phyloP scores from a whole-genome alignment of 2,329 filamentous ascomycete species.

The Fulvia fulva region DNA sequence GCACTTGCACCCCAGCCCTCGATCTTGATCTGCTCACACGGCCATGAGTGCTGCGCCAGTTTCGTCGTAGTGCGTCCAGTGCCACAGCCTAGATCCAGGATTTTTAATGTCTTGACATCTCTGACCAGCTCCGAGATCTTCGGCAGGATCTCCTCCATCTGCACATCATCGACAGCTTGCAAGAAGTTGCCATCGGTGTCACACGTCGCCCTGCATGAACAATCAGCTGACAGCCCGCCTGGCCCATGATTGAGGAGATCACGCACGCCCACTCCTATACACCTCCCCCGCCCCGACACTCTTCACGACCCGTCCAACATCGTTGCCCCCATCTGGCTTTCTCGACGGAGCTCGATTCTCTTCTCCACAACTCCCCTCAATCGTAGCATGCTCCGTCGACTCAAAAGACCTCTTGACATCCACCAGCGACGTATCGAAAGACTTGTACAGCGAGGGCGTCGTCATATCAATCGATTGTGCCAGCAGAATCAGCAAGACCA shows the following conservation, averaged over 20 bases:
- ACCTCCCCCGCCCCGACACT: slow-evolving; percentile 39
- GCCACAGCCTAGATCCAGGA: slow-evolving; percentile 63
- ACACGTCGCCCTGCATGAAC: slow-evolving; percentile 51
- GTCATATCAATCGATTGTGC: slow-evolving; percentile 4
- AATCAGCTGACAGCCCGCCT: no score
- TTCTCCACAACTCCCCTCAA: not conserved
- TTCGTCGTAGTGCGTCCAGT: slow-evolving; percentile 61
- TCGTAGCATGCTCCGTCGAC: slow-evolving; percentile 15
- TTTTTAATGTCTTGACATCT: slow-evolving; percentile 29
- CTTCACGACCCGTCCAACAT: not conserved
- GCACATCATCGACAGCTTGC: slow-evolving; percentile 58
- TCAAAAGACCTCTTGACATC: slow-evolving; percentile 15
- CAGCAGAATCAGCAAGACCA: not conserved
- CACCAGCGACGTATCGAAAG: slow-evolving; percentile 18
- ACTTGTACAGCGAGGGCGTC: slow-evolving; percentile 7
- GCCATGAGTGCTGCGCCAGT: slow-evolving; percentile 37
- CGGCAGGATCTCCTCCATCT: slow-evolving; percentile 52
- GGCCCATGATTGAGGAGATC: no score
- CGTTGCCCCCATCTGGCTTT: not conserved
- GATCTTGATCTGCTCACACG: slow-evolving; percentile 32
- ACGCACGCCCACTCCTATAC: slow-evolving; percentile 47
- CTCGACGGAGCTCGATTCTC: not conserved
- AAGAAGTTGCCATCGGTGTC: slow-evolving; percentile 65
- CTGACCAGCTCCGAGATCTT: slow-evolving; percentile 1
- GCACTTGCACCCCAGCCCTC: slow-evolving; percentile 14